phyloP scores from a whole-genome alignment of 2,329 filamentous ascomycete genomes.

The Diplocarpon mali region DNA sequence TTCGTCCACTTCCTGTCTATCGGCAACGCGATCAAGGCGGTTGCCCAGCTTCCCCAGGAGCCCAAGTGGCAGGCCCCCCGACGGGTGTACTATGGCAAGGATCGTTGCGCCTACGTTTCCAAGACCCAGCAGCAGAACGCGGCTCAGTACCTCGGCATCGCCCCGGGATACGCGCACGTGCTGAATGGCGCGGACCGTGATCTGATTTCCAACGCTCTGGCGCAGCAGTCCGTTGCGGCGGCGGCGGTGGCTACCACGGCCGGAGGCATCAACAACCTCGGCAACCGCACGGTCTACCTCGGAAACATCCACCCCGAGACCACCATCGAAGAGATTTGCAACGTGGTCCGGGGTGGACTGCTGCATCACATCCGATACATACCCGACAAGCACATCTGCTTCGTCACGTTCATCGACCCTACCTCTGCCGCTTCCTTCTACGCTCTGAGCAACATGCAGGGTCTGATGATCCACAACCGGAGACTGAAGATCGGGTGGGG shows the following conservation, averaged over 20 bases:
- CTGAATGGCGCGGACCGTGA: slow-evolving; percentile 93
- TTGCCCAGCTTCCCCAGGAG: slow-evolving; percentile 91
- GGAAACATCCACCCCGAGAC: slow-evolving; percentile 99
- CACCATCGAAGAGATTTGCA: slow-evolving; percentile 98
- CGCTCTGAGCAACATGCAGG: slow-evolving; percentile 91
- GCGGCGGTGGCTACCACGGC: slow-evolving; percentile 94
- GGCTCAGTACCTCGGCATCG: slow-evolving; percentile 93
- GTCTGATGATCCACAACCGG: slow-evolving; percentile 97
- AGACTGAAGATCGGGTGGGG: slow-evolving; percentile 98
- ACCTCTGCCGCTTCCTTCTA: slow-evolving; percentile 97
- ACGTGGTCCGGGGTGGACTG: slow-evolving; percentile 89
- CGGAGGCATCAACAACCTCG: slow-evolving; percentile 92
- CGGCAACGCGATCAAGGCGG: slow-evolving; percentile 95
- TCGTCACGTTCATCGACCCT: slow-evolving; percentile 98
- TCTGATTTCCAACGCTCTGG: slow-evolving; percentile 88
- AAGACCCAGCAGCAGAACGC: slow-evolving; percentile 99
- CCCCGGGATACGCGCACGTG: slow-evolving; percentile 91
- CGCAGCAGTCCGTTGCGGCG: slow-evolving; percentile 93
- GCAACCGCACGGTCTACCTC: slow-evolving; percentile 94
- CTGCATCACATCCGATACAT: slow-evolving; percentile 98
- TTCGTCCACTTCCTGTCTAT: slow-evolving; percentile 98
- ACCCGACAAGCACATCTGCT: slow-evolving; percentile 99
- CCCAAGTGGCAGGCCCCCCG: slow-evolving; percentile 92
- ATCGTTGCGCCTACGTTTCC: slow-evolving; percentile 94
- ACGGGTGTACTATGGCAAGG: slow-evolving; percentile 97